Conservation (phyloP, 352 stramenopile genomes). For the Saprolegnia diclina region DNA sequence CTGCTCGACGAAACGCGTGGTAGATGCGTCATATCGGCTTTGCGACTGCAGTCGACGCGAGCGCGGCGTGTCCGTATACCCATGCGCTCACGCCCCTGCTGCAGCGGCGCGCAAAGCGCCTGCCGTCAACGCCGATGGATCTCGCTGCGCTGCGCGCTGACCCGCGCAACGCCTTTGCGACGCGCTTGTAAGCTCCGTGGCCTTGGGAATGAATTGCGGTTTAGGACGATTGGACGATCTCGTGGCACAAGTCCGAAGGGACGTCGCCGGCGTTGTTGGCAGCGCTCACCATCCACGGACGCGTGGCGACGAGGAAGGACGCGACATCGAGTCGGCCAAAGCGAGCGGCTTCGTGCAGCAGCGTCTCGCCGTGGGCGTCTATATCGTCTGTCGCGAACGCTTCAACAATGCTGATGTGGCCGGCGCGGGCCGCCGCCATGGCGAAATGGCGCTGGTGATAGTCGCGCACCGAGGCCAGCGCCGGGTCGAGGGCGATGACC, state of each 20-base stretch:
- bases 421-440: not conserved
- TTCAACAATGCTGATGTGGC: not conserved
- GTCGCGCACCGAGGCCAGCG: not conserved
- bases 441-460: not conserved
- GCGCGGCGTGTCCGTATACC: not conserved
- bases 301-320: not conserved
- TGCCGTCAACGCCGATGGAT: not conserved
- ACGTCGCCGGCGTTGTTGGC: not conserved
- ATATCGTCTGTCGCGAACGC: not conserved
- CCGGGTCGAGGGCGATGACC: not conserved
- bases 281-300: not conserved
- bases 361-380: slow-evolving; percentile 4
- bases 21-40: not conserved
- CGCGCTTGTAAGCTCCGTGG: not conserved
- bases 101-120: too few species aligned
- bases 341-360: slow-evolving; percentile 13
- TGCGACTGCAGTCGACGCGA: not conserved
- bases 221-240: not conserved
- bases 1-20: too few species aligned
- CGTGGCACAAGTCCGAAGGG: not conserved
- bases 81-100: not conserved
- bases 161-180: not conserved
- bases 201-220: too few species aligned
- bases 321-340: slow-evolving; percentile 12
- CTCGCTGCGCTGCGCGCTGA: not conserved